Evolutionary conservation across 345 rosid species (phyloP).

Genomic region (Eutrema japonicum): DNA sequence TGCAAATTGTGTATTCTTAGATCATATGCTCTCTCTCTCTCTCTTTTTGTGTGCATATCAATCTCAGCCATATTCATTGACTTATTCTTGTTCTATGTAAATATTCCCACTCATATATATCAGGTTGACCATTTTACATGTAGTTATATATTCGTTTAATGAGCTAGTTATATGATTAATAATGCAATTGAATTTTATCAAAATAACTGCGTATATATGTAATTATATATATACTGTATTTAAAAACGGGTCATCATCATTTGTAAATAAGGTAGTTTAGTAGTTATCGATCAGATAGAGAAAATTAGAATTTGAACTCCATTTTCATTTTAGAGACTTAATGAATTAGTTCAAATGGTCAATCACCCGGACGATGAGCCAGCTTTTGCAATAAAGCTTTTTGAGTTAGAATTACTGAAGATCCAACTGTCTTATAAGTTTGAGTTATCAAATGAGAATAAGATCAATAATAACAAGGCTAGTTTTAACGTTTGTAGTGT

Average conservation of each 20-base stretch:
- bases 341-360: not conserved
- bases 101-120: slow-evolving; percentile 41
- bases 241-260: not conserved
- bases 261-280: not conserved
- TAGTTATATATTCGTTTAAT: slow-evolving; percentile 3
- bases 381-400: not conserved
- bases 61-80: slow-evolving; percentile 44
- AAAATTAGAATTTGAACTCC: not conserved
- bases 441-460: not conserved
- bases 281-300: not conserved
- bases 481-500: not conserved
- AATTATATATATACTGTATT: not conserved
- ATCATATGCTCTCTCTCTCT: slow-evolving; percentile 28
- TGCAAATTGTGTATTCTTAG: slow-evolving; percentile 31
- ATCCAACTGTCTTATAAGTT: not conserved
- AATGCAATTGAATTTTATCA: not conserved
- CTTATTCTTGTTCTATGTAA: slow-evolving; percentile 41
- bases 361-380: not conserved
- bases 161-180: not conserved
- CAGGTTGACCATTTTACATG: slow-evolving; percentile 31
- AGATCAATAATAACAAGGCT: not conserved
- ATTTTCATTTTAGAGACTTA: not conserved
- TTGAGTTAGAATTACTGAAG: not conserved
- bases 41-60: slow-evolving; percentile 30
- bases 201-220: not conserved